phyloP scores from a whole-genome alignment of 2,329 filamentous ascomycete species.

The Passalora sequoiae region DNA sequence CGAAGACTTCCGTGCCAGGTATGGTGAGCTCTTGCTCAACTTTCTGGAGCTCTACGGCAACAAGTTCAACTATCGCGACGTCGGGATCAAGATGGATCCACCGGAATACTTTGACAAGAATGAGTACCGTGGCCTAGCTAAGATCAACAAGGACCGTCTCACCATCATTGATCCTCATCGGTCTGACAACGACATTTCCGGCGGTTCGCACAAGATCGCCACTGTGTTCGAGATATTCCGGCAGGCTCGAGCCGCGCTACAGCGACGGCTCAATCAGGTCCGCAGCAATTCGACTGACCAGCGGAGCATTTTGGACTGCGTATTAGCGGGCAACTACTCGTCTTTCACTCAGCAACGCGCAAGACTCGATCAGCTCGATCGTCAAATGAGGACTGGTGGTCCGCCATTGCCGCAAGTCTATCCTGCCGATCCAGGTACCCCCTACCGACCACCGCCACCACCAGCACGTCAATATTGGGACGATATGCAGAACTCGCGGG shows the following conservation, averaged over 20 bases:
- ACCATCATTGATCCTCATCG: slow-evolving; percentile 92
- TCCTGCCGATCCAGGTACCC: too few relatives aligned
- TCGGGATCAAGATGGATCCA: slow-evolving; percentile 70
- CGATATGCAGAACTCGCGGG: neutral
- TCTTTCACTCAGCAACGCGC: slow-evolving; percentile 66
- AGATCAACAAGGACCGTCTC: slow-evolving; percentile 60
- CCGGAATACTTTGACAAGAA: slow-evolving; percentile 76
- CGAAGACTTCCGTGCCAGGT: slow-evolving; percentile 58
- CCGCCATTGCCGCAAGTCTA: neutral
- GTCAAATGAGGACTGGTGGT: slow-evolving; percentile 1
- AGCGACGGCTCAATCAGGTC: slow-evolving; percentile 38
- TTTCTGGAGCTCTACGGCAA: slow-evolving; percentile 90
- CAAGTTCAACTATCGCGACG: slow-evolving; percentile 63
- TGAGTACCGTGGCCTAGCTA: slow-evolving; percentile 31
- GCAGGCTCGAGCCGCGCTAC: slow-evolving; percentile 55
- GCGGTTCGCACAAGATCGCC: slow-evolving; percentile 67
- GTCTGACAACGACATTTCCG: slow-evolving; percentile 78
- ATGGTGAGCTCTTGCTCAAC: slow-evolving; percentile 76
- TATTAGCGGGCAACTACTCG: slow-evolving; percentile 74
- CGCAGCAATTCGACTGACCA: slow-evolving; percentile 28
- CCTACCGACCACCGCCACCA: neutral
- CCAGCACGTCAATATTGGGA: slow-evolving; percentile 1
- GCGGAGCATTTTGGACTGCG: slow-evolving; percentile 61
- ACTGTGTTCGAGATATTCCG: slow-evolving; percentile 67
- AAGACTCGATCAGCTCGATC: slow-evolving; percentile 1